Base-by-base conservation (phyloP, 768 basidiomycete genomes). In the Chalciporus chontae region DNA sequence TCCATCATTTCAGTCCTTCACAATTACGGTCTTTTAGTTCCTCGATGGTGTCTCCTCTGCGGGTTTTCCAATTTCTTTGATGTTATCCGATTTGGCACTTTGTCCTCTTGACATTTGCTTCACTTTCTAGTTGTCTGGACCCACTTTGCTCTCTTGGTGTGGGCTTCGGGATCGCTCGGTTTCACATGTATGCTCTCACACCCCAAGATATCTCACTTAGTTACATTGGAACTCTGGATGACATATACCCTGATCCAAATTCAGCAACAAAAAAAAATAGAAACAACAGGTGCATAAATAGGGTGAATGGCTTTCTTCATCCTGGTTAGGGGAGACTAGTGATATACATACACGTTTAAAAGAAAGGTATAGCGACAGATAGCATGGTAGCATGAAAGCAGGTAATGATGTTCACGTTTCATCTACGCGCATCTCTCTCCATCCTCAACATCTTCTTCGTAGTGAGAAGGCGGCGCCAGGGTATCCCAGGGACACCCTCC, bases 21-120 rank as follows among this genome's bases (percentile, higher is more conserved):
- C 46, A 57, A 45, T 41, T 60, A 69, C 66, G 40, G 54, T 69
- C 68, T 47, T 68, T 68, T 66, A 64, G 66, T 67, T 60, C 52
- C 52, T 50, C 55, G 23, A 54, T 61, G 50, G 41, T 63, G 57
- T 58, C 37, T 58, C 39, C 11, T 43, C 48, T 62, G 55, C 51
- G 50, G 34, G 54, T 55, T 57, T 55, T 54, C 46, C 39, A 26
- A 46, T 29, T 51, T 44, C 32, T 43, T 43, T 29, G 50, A 59
- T 56, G 15, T 58, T 53, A 55, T 60, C 45, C 48, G 47, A 55
- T 55, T 54, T 57, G 60, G 54, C 50, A 52, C 44, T 48, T 47
- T 50, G 21, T 38, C 55, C 45, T 18, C 17, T 47, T 36, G 54
- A 56, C 43, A 40, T 40, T 40, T 54, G 42, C 47, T 57, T 47